Percentiles rank a stretch among this genome's conserved stretches.
phyloP scores from a whole-genome alignment of 345 rosid species.

The Hibiscus syriacus region DNA sequence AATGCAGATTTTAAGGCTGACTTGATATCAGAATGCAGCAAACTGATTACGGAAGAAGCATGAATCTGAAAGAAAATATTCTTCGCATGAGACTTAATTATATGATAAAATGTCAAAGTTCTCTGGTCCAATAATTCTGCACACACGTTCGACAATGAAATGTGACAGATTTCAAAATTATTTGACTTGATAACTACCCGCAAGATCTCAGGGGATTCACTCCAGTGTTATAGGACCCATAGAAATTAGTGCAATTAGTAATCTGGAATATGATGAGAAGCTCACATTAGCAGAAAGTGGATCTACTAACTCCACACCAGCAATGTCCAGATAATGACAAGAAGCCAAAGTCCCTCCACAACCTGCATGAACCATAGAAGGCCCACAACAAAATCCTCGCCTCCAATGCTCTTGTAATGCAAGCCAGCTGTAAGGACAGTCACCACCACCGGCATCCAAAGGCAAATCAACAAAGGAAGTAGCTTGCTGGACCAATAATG shows the following conservation, averaged over 20 bases:
- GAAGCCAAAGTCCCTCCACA: conserved; percentile 97
- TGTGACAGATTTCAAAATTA: background rate
- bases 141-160: background rate
- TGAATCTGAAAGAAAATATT: conserved; percentile 50
- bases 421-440: conserved; percentile 97
- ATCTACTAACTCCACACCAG: conserved; percentile 89
- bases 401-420: conserved; percentile 97
- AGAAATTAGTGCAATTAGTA: conserved; percentile 5
- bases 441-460: conserved; percentile 83
- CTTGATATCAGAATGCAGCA: conserved; percentile 85
- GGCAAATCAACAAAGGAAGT: conserved; percentile 94
- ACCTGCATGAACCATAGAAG: conserved; percentile 92
- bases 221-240: background rate
- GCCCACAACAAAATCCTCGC: conserved; percentile 92
- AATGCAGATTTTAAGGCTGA: conserved; percentile 87
- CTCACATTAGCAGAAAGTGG: conserved; percentile 96
- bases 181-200: background rate
- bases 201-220: background rate
- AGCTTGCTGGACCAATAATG: conserved; percentile 92
- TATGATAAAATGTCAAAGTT: background rate
- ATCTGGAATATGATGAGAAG: conserved; percentile 11
- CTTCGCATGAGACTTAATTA: background rate
- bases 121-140: background rate
- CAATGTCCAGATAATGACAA: conserved; percentile 86
- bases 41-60: conserved; percentile 69